Evolutionary conservation across 2,329 filamentous ascomycete genomes (phyloP).

Genomic region (Xylariaceae sp.): DNA sequence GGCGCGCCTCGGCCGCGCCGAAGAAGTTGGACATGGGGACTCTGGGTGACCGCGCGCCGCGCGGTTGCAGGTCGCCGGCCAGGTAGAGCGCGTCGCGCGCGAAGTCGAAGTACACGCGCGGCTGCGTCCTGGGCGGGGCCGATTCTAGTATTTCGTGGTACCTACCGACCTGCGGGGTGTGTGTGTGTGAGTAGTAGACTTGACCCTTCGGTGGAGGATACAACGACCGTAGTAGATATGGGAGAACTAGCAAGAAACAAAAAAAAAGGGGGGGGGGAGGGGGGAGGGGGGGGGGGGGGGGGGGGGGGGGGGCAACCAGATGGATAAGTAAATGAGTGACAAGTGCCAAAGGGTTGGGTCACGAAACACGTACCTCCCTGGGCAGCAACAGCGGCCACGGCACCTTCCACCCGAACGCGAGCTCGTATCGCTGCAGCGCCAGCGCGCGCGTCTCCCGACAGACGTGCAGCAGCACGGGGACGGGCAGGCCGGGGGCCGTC

Average conservation of each 20-base stretch:
- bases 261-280: constrained; percentile 1
- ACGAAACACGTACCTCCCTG: constrained; percentile 3
- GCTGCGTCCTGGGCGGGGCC: constrained; percentile 20
- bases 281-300: constrained; percentile 6
- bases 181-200: neutral
- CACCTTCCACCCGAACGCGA: constrained; percentile 39
- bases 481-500: constrained; percentile 13
- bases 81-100: constrained; percentile 38
- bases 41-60: constrained; percentile 38
- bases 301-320: constrained; percentile 1
- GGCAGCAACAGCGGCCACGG: constrained; percentile 29
- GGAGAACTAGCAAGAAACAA: too few relatives aligned
- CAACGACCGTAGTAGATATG: too few relatives aligned
- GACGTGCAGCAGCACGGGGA: constrained; percentile 37
- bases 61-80: constrained; percentile 40
- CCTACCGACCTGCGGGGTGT: neutral
- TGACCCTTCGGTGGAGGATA: too few relatives aligned
- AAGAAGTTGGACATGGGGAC: constrained; percentile 43
- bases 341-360: too few relatives aligned
- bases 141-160: neutral
- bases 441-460: constrained; percentile 35
- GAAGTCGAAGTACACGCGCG: constrained; percentile 42
- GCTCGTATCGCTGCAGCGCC: constrained; percentile 36
- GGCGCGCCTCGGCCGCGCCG: constrained; percentile 27
- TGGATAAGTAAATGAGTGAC: too few relatives aligned